A percentile compares a stretch with the other conserved stretches of the same genome.
Evolutionary conservation across 208 protist species (phyloP).

Genomic region (Crithidia acanthocephali): DNA sequence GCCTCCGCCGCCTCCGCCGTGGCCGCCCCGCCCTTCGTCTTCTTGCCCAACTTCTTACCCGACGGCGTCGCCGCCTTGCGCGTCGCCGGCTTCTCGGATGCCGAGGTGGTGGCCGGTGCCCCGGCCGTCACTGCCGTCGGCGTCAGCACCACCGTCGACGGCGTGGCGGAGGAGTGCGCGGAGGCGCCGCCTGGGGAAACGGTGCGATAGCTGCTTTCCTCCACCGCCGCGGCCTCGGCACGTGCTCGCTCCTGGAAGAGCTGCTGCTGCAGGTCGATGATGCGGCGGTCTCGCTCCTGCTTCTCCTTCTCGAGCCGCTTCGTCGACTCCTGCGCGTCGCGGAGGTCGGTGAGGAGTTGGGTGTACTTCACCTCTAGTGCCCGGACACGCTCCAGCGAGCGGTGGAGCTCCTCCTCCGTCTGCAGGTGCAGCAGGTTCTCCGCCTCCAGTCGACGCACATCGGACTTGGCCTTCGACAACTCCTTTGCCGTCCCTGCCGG

Average conservation of each 20-base stretch:
- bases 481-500: constrained; percentile 36
- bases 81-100: background rate
- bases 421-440: constrained; percentile 41
- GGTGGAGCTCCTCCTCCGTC: constrained; percentile 37
- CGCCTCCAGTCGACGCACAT: constrained; percentile 38
- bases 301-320: constrained; percentile 19
- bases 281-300: constrained; percentile 23
- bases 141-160: background rate
- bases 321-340: constrained; percentile 15
- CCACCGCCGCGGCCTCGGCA: background rate
- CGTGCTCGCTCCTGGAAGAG: constrained; percentile 10
- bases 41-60: constrained; percentile 1
- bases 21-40: constrained; percentile 5
- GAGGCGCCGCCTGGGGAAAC: constrained; percentile 5
- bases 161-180: constrained; percentile 4
- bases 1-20: constrained; percentile 1
- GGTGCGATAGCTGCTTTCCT: background rate
- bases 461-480: constrained; percentile 35
- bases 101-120: background rate
- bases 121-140: background rate
- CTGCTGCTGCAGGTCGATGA: constrained; percentile 33
- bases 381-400: constrained; percentile 25
- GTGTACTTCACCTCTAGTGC: constrained; percentile 19
- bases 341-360: constrained; percentile 21
- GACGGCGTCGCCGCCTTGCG: background rate